Evolutionary conservation across 768 basidiomycete species (phyloP), one percentile per base, ranked within the genome.

Genomic region (Russula abietina): DNA sequence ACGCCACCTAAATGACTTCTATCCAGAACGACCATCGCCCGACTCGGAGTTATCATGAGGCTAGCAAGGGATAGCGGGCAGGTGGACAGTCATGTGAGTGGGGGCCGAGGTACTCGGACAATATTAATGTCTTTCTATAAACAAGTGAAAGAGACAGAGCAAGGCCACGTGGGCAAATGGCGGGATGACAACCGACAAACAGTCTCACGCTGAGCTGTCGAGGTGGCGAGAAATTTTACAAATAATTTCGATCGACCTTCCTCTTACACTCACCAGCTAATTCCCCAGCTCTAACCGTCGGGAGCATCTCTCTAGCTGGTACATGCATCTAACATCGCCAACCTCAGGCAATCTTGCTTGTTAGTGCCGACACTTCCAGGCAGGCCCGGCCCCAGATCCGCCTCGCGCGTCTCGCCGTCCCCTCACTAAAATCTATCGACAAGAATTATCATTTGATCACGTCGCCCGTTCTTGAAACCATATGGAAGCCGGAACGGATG

Each of bases 251-350:
- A 53, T 53, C 55, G 46, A 36, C 24, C 33, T 8, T 24, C 36
- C 53, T 55, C 39, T 55, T 2, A 51, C 50, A 39, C 49, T 30
- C 50, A n/a, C 43, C 51, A n/a, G 19, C 45, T 12, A 28, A 19
- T n/a, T 19, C 12, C 46, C 22, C 33, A 48, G 4, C 24, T 52
- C 50, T 43, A 39, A 39, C 39, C 39, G 9, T 26, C 16, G 33
- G 28, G 30, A 11, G 10, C 26, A 22, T 16, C 62, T 49, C 38
- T 55, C 48, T 49, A 32, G 46, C 60, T 19, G 38, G 57, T 67
- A 39, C 58, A 67, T 68, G 68, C 66, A 60, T 64, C 62, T 54
- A 54, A 45, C 55, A 24, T 52, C 53, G 24, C 56, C 30, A n/a
- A 33, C 30, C 26, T 41, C 39, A 36, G 58, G 59, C 49, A 22